These are phyloP conservation scores for Penicillium maclennaniae DNA, from an alignment of 495 filamentous ascomycete species.

Conservation along the genomic window DNA sequence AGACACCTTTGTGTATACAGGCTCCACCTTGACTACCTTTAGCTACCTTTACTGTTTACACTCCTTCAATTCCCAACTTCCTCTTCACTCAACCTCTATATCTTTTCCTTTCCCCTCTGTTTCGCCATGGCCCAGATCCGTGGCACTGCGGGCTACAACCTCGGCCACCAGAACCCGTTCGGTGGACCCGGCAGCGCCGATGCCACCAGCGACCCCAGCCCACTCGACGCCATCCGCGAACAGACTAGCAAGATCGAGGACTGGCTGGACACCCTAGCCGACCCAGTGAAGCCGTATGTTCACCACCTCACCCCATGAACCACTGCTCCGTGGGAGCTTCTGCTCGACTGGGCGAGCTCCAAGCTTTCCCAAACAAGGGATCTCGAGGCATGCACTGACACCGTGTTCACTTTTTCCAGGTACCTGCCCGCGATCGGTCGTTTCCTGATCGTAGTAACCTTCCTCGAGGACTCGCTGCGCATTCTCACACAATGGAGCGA, in stretches of 20 bases:
- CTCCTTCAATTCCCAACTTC: conserved; percentile 13
- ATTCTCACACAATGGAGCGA: conserved; percentile 98
- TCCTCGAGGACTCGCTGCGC: conserved; percentile 91
- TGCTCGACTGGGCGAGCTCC: neutral
- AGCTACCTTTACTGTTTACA: conserved; percentile 10
- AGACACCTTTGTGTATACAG: conserved; percentile 22
- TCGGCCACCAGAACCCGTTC: conserved; percentile 74
- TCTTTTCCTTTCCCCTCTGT: conserved; percentile 1
- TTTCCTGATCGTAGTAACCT: conserved; percentile 97
- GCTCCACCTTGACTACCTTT: conserved; percentile 12
- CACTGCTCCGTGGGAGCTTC: neutral
- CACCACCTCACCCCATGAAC: neutral
- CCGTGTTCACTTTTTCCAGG: conserved; percentile 47
- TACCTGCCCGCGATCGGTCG: conserved; percentile 93
- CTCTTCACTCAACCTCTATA: conserved; percentile 9
- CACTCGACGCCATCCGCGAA: conserved; percentile 85
- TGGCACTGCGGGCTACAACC: conserved; percentile 93
- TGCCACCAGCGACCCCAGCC: conserved; percentile 70
- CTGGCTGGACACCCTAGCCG: conserved; percentile 79
- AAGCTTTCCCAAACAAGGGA: conserved; percentile 19
- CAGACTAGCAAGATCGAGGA: conserved; percentile 99
- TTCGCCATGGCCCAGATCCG: conserved; percentile 86
- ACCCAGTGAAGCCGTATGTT: conserved; percentile 94
- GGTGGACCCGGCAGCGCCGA: conserved; percentile 59
- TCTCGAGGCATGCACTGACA: conserved; percentile 29